Evolutionary conservation across 2,329 filamentous ascomycete species (phyloP).

Genomic region (Ophiocordyceps camponoti-leonardi): DNA sequence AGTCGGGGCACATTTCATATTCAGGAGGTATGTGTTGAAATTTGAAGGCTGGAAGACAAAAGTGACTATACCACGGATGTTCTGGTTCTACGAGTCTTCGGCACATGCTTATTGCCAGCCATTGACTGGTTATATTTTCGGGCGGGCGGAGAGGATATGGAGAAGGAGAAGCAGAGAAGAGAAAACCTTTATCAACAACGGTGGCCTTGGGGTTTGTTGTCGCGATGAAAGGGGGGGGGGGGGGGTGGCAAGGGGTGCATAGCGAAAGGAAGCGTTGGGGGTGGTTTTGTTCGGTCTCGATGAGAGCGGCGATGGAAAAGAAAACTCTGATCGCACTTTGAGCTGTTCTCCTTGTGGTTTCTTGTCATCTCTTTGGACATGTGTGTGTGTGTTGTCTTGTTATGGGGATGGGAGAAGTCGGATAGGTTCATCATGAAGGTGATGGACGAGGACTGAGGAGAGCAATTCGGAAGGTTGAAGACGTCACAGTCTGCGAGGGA

Average conservation of each 20-base stretch:
- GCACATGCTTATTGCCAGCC: slow-evolving; percentile 14
- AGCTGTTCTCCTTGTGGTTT: too few relatives aligned
- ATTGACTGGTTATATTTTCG: slow-evolving; percentile 7
- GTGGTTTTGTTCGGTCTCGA: slow-evolving; percentile 8
- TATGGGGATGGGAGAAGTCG: too few relatives aligned
- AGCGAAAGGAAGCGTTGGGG: slow-evolving; percentile 17
- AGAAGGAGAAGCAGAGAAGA: not conserved
- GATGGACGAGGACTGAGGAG: too few relatives aligned
- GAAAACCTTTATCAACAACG: slow-evolving; percentile 1
- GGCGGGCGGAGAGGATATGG: slow-evolving; percentile 5
- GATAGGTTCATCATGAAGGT: too few relatives aligned
- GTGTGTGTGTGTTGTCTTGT: too few relatives aligned
- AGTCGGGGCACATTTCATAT: slow-evolving; percentile 18
- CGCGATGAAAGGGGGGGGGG: slow-evolving; percentile 7
- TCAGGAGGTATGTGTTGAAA: slow-evolving; percentile 17
- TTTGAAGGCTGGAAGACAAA: slow-evolving; percentile 22
- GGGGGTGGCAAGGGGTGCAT: slow-evolving; percentile 17
- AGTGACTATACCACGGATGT: slow-evolving; percentile 20
- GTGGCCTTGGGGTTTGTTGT: slow-evolving; percentile 17
- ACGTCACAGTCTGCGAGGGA: not conserved
- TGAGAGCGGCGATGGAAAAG: slow-evolving; percentile 14
- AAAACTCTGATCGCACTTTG: too few relatives aligned
- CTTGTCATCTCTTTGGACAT: too few relatives aligned
- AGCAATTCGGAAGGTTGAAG: too few relatives aligned
- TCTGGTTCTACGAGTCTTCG: slow-evolving; percentile 17